phyloP scores from a whole-genome alignment of 73 alveolate species.

The Uronychia binucleata region DNA sequence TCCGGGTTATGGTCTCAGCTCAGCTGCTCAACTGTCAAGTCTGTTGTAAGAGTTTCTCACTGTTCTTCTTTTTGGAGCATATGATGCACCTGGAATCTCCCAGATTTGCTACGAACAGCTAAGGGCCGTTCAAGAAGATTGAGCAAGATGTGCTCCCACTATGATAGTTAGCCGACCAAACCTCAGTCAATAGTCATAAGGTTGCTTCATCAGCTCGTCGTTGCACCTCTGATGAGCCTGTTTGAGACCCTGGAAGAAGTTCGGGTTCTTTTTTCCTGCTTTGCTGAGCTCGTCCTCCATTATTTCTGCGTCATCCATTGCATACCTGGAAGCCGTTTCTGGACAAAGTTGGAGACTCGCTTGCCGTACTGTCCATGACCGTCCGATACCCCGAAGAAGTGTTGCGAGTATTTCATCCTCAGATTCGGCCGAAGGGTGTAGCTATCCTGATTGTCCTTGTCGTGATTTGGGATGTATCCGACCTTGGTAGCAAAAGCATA shows the following conservation, averaged over 20 bases:
- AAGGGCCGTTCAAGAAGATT: slow-evolving; percentile 70
- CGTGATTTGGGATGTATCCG: slow-evolving; percentile 57
- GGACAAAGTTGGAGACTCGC: slow-evolving; percentile 52
- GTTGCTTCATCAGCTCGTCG: neutral
- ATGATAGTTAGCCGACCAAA: slow-evolving; percentile 24
- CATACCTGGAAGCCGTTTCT: slow-evolving; percentile 22
- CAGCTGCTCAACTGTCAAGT: neutral
- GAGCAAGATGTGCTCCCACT: slow-evolving; percentile 66
- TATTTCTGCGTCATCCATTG: slow-evolving; percentile 21
- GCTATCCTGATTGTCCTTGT: slow-evolving; percentile 44
- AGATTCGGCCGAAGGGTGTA: slow-evolving; percentile 43
- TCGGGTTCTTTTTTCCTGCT: slow-evolving; percentile 18
- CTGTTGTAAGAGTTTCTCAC: slow-evolving; percentile 28
- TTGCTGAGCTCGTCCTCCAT: slow-evolving; percentile 25
- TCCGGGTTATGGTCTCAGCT: slow-evolving; percentile 88
- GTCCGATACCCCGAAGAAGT: slow-evolving; percentile 53
- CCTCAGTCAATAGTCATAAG: neutral
- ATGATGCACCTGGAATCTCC: slow-evolving; percentile 82
- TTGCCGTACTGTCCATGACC: slow-evolving; percentile 67
- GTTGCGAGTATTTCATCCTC: slow-evolving; percentile 32
- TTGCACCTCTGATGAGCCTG: slow-evolving; percentile 7
- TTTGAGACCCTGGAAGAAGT: slow-evolving; percentile 30
- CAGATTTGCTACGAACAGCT: slow-evolving; percentile 73
- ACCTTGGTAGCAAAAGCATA: slow-evolving; percentile 34
- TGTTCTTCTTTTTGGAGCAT: slow-evolving; percentile 55